phyloP scores from a whole-genome alignment of 306 rosid species.

The Sechiopsis laciniata region DNA sequence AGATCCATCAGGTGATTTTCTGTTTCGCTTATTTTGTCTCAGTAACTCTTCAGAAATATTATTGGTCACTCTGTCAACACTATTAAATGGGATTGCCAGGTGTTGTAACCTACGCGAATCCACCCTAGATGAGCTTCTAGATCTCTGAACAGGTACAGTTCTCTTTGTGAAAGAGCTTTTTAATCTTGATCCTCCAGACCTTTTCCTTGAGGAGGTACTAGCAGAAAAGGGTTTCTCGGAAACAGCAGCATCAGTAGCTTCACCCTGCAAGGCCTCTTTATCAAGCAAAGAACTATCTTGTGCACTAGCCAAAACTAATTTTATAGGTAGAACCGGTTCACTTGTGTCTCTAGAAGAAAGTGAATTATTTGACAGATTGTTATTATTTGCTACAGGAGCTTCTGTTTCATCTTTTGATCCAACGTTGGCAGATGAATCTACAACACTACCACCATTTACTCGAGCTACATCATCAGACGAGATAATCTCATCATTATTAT shows the following conservation, averaged over 20 bases:
- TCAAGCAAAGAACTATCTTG: conserved; percentile 34
- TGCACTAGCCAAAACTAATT: conserved; percentile 43
- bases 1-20: conserved; percentile 61
- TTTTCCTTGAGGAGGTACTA: conserved; percentile 50
- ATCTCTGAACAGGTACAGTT: conserved; percentile 43
- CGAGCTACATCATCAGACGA: conserved; percentile 40
- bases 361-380: conserved; percentile 36
- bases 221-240: conserved; percentile 41
- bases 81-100: conserved; percentile 29
- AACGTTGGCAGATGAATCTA: conserved; percentile 33
- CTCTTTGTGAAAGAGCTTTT: conserved; percentile 37
- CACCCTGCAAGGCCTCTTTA: conserved; percentile 39
- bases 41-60: conserved; percentile 35
- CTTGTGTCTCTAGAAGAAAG: conserved; percentile 34
- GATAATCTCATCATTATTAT: conserved; percentile 36
- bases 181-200: conserved; percentile 41
- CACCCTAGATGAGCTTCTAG: conserved; percentile 59
- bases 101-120: conserved; percentile 39
- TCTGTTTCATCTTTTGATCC: conserved; percentile 43
- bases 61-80: conserved; percentile 32
- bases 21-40: conserved; percentile 40
- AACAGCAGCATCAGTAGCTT: conserved; percentile 36
- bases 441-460: conserved; percentile 39
- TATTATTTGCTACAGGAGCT: conserved; percentile 33
- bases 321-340: conserved; percentile 29